Evolutionary conservation across 164 flowering plant genomes (phyloP).

Genomic region (Platanus orientalis): DNA sequence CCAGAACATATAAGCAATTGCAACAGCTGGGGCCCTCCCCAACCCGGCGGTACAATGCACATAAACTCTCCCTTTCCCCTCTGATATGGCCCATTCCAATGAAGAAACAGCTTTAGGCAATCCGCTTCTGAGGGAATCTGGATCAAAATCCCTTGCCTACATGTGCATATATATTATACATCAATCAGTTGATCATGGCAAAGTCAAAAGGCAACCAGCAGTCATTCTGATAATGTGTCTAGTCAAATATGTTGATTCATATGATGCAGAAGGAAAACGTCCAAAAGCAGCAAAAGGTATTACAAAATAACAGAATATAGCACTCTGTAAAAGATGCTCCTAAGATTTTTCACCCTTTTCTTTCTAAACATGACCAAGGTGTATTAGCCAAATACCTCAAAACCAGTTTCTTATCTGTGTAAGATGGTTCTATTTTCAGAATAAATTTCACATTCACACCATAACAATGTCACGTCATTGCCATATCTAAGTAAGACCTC

Average conservation of each 20-base stretch:
- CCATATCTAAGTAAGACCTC: no score
- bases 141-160: conserved; percentile 91
- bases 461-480: no score
- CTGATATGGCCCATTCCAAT: conserved; percentile 83
- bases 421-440: no score
- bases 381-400: no score
- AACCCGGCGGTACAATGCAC: conserved; percentile 95
- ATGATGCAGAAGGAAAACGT: no score
- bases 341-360: no score
- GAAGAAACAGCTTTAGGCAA: conserved; percentile 87
- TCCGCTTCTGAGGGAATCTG: conserved; percentile 68
- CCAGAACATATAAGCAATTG: conserved; percentile 93
- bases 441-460: no score
- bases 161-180: not conserved
- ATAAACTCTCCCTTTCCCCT: conserved; percentile 76
- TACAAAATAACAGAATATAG: no score
- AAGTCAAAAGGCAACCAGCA: not conserved
- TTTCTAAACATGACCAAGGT: no score
- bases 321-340: no score
- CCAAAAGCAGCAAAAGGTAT: no score
- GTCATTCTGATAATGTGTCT: not conserved
- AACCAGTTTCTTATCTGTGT: no score
- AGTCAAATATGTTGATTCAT: not conserved
- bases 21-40: conserved; percentile 94
- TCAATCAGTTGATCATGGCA: not conserved